These are phyloP conservation scores for Backusella australiensis DNA, from an alignment of 192 early-diverging fungal genomes.

Conservation along the genomic window DNA sequence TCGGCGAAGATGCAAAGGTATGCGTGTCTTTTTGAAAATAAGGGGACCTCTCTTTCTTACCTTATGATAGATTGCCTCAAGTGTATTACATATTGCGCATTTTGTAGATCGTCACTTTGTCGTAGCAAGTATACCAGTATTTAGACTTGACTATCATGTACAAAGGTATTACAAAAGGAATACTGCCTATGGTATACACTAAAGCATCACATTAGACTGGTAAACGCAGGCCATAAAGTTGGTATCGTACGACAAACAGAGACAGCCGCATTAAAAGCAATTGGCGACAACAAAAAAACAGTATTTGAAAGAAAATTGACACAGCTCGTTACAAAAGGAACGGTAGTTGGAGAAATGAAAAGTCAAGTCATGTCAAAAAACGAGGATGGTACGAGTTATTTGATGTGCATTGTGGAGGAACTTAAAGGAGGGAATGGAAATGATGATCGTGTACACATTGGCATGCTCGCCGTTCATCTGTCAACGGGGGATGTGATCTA, in stretches of 20 bases:
- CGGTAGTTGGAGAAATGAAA: slow-evolving; percentile 45
- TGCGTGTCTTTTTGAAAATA: background rate
- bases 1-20: slow-evolving; percentile 85
- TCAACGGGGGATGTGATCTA: slow-evolving; percentile 70
- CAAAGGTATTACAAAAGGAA: slow-evolving; percentile 46
- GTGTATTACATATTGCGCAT: slow-evolving; percentile 77
- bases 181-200: background rate
- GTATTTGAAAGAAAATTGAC: slow-evolving; percentile 68
- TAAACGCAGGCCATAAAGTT: slow-evolving; percentile 82
- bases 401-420: slow-evolving; percentile 52
- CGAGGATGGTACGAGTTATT: slow-evolving; percentile 34
- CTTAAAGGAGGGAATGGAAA: slow-evolving; percentile 38
- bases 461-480: slow-evolving; percentile 58
- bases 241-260: slow-evolving; percentile 83
- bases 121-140: slow-evolving; percentile 77
- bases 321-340: slow-evolving; percentile 70
- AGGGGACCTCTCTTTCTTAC: background rate
- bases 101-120: slow-evolving; percentile 77
- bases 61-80: slow-evolving; percentile 61
- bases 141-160: slow-evolving; percentile 80
- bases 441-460: slow-evolving; percentile 44
- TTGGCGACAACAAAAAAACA: slow-evolving; percentile 59
- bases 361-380: slow-evolving; percentile 32
- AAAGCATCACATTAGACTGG: slow-evolving; percentile 48
- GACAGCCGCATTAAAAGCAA: slow-evolving; percentile 83